These are phyloP conservation scores for Globisporangium alternatum DNA, from an alignment of 352 stramenopile species.

Conservation along the genomic window DNA sequence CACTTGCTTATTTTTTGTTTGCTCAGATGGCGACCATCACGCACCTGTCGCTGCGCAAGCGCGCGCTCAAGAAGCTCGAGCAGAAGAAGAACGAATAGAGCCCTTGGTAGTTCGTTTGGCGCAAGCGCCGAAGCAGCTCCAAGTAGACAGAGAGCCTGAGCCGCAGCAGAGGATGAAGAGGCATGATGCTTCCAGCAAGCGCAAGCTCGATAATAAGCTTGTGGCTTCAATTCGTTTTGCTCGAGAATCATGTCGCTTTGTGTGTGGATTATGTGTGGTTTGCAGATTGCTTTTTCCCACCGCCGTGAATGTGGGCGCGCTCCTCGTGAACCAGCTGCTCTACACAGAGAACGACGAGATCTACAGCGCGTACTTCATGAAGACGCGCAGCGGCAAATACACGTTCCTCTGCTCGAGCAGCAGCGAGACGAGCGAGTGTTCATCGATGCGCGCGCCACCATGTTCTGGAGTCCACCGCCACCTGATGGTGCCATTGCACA, in stretches of 20 bases:
- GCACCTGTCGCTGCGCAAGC: slow-evolving; percentile 80
- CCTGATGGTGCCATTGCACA: no score
- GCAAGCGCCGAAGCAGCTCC: background rate
- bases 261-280: no score
- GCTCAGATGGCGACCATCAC: slow-evolving; percentile 63
- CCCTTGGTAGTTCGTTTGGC: background rate
- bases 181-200: background rate
- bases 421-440: slow-evolving; percentile 93
- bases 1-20: background rate
- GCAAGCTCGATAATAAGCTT: background rate
- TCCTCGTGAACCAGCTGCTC: slow-evolving; percentile 92
- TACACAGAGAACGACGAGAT: slow-evolving; percentile 95
- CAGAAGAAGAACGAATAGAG: slow-evolving; percentile 82
- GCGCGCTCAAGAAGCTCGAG: slow-evolving; percentile 85
- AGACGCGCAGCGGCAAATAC: slow-evolving; percentile 91
- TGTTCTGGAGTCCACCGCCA: no score
- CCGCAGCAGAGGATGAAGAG: background rate
- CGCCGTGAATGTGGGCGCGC: no score
- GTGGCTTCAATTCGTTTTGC: background rate
- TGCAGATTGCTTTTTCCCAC: no score
- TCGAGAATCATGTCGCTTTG: background rate
- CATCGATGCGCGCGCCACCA: slow-evolving; percentile 27
- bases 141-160: background rate
- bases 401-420: slow-evolving; percentile 87
- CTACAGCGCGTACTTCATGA: slow-evolving; percentile 91